Conservation (phyloP, 75 land plant species). For the Pinus tabuliformis region DNA sequence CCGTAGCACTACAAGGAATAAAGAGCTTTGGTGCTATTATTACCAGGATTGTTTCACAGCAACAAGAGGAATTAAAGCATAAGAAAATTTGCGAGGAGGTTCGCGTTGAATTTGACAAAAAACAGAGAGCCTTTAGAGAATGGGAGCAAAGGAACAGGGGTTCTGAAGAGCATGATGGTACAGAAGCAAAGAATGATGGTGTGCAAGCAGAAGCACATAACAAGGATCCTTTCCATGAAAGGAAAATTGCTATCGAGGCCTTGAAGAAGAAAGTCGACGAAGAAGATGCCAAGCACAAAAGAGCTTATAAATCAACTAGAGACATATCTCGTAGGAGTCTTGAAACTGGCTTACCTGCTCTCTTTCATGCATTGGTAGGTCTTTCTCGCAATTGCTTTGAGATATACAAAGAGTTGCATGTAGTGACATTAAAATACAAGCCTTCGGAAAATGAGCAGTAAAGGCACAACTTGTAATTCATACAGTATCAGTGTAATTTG, state of each 20-base stretch:
- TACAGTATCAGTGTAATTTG: too few species aligned
- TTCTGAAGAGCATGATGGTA: slow-evolving; percentile 24
- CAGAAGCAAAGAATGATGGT: slow-evolving; percentile 27
- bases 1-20: slow-evolving; percentile 53
- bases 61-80: slow-evolving; percentile 62
- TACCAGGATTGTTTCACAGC: slow-evolving; percentile 37
- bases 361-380: slow-evolving; percentile 61
- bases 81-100: slow-evolving; percentile 50
- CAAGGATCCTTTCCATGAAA: slow-evolving; percentile 34
- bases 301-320: slow-evolving; percentile 51
- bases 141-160: slow-evolving; percentile 28
- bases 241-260: slow-evolving; percentile 28
- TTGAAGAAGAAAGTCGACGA: slow-evolving; percentile 36
- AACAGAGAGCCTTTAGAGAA: slow-evolving; percentile 33
- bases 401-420: slow-evolving; percentile 33
- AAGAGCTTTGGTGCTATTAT: slow-evolving; percentile 58
- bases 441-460: slow-evolving; percentile 5
- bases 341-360: slow-evolving; percentile 63
- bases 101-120: slow-evolving; percentile 42
- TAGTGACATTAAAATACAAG: background rate
- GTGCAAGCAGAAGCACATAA: slow-evolving; percentile 17
- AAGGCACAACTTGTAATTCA: background rate
- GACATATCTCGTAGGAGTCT: slow-evolving; percentile 67
- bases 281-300: slow-evolving; percentile 41
- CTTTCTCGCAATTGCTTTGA: slow-evolving; percentile 39